Conservation (phyloP, 768 basidiomycete genomes). For the Tricholoma bakamatsutake region DNA sequence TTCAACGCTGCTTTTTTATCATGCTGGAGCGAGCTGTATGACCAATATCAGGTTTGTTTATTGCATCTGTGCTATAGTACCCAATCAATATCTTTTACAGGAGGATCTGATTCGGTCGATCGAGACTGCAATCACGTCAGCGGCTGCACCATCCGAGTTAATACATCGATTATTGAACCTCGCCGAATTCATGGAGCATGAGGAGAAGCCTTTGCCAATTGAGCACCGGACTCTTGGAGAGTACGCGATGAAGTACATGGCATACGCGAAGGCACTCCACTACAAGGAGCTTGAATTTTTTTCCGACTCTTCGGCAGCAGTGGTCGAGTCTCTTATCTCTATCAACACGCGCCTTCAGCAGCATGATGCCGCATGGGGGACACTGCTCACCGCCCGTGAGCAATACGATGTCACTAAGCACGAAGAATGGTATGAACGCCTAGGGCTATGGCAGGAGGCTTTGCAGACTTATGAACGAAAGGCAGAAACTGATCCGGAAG, state of each 20-base stretch:
- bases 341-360: constrained; percentile 97
- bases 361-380: constrained; percentile 97
- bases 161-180: constrained; percentile 89
- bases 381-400: constrained; percentile 82
- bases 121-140: constrained; percentile 76
- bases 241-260: constrained; percentile 88
- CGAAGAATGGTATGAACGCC: constrained; percentile 97
- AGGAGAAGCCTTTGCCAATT: constrained; percentile 92
- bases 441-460: constrained; percentile 95
- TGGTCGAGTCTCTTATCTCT: constrained; percentile 91
- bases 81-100: constrained; percentile 31
- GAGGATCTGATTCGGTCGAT: constrained; percentile 93
- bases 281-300: constrained; percentile 99
- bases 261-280: constrained; percentile 95
- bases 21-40: constrained; percentile 94
- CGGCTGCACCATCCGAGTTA: constrained; percentile 76
- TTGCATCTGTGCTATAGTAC: neutral
- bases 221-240: constrained; percentile 91
- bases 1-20: constrained; percentile 99
- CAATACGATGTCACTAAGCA: constrained; percentile 89
- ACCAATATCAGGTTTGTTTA: constrained; percentile 82
- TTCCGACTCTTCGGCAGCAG: constrained; percentile 81
- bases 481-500: constrained; percentile 65
- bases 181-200: constrained; percentile 99
- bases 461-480: constrained; percentile 79